Evolutionary conservation across 169 alveolate genomes (phyloP), one percentile per base, ranked within the genome.

Genomic region (Plasmodium adleri): DNA sequence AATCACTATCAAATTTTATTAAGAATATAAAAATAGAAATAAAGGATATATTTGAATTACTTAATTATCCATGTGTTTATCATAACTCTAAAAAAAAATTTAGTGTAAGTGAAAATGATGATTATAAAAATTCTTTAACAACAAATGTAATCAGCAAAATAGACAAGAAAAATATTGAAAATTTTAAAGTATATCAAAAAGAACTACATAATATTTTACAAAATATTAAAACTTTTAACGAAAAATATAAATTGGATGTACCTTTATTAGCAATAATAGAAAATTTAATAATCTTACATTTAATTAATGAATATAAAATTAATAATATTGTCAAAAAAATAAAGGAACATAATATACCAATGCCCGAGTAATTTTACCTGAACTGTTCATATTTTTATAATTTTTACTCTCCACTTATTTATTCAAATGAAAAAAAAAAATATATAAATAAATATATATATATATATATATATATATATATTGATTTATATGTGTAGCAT

Each of bases 11-110:
- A 32, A 70, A 86, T 60, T 86, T 86, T 86, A 50, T 71, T 56
- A 72, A 71, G 60, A 86, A 86, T 86, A 87, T 86, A 50, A 86
- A 86, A 63, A 70, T 70, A 15, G 92, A 86, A 71, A 86, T 72
- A 59, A 86, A 86, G 66, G 92, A 86, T 13, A 71, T 71, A 13
- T 86, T 86, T 52, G 92, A 86, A 72, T 60, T 86, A 39, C 92
- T 86, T 20, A 86, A 86, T 74, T 86, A 86, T 6, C 92, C 92
- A 13, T 86, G 92, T 86, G 87, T 86, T 54, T 86, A 86, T 71
- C 92, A 86, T 13, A 86, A 86, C 54, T 71, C 63, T 73, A 86
- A 86, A n/a, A 72, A 72, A 62, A 70, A 72, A 43, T 86, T 86
- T 73, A 71, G 90, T 54, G 39, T 80, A 22, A 49, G 24, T 52